These are phyloP conservation scores for Exophiala phaeomuriformis DNA, from an alignment of 2,329 filamentous ascomycete genomes.

Conservation along the genomic window DNA sequence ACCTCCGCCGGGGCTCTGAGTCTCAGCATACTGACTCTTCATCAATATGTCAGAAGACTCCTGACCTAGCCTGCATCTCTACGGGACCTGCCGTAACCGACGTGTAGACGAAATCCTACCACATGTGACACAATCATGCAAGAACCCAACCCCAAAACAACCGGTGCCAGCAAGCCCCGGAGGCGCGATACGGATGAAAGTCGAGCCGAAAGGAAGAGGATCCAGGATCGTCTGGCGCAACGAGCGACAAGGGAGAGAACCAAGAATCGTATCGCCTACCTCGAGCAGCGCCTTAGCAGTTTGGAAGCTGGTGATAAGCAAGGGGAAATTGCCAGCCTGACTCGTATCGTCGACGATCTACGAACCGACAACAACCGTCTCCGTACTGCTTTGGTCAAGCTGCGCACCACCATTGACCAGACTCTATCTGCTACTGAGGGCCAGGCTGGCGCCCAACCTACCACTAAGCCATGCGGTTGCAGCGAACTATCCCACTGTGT, in stretches of 20 bases:
- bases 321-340: slow-evolving; percentile 13
- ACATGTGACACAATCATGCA: background rate
- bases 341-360: slow-evolving; percentile 18
- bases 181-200: slow-evolving; percentile 13
- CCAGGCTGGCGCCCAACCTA: background rate
- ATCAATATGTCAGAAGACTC: too few relatives aligned
- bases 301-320: slow-evolving; percentile 20
- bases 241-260: slow-evolving; percentile 26
- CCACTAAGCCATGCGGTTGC: slow-evolving; percentile 5
- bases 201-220: slow-evolving; percentile 22
- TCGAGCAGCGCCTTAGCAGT: slow-evolving; percentile 20
- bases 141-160: slow-evolving; percentile 1
- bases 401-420: slow-evolving; percentile 19
- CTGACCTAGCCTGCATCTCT: too few relatives aligned
- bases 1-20: too few relatives aligned
- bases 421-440: slow-evolving; percentile 11
- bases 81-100: too few relatives aligned
- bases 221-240: slow-evolving; percentile 25
- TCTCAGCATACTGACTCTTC: too few relatives aligned
- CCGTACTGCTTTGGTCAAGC: slow-evolving; percentile 20
- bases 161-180: slow-evolving; percentile 1
- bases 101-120: too few relatives aligned
- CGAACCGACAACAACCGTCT: slow-evolving; percentile 20
- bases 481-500: slow-evolving; percentile 1
- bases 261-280: slow-evolving; percentile 24